Conservation (phyloP, 768 basidiomycete species). For the Pilatotrama ljubarskyi region DNA sequence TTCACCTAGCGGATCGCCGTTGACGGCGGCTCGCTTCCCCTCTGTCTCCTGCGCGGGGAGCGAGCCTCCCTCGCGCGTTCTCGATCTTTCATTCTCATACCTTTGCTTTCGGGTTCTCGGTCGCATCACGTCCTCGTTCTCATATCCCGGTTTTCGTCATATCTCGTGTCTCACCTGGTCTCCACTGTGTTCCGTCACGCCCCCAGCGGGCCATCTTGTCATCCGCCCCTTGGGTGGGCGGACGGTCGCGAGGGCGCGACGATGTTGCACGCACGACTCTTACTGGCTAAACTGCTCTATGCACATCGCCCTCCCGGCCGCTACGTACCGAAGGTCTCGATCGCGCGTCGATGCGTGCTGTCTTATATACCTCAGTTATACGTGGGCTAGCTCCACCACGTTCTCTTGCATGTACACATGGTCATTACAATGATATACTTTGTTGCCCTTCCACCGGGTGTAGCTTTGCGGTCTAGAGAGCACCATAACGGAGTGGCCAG, state of each 20-base stretch:
- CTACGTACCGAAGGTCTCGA: not conserved
- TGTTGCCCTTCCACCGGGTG: too few relatives aligned
- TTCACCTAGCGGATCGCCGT: constrained; percentile 3
- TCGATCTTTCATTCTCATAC: not conserved
- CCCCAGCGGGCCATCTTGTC: constrained; percentile 9
- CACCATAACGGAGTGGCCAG: too few relatives aligned
- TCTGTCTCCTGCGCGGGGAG: constrained; percentile 6
- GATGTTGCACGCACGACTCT: constrained; percentile 6
- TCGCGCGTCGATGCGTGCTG: not conserved
- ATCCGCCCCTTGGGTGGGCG: constrained; percentile 10
- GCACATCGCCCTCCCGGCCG: not conserved
- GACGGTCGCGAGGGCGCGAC: constrained; percentile 3
- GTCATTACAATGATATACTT: too few relatives aligned
- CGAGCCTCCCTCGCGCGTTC: constrained; percentile 19
- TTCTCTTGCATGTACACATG: not conserved
- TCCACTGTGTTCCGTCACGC: not conserved
- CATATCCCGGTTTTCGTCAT: not conserved
- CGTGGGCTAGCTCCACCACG: not conserved
- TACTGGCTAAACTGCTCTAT: constrained; percentile 13
- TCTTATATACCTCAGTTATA: not conserved
- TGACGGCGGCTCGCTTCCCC: constrained; percentile 16
- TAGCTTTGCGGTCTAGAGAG: too few relatives aligned
- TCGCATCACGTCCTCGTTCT: not conserved
- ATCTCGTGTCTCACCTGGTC: not conserved
- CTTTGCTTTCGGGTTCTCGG: not conserved